phyloP scores from a whole-genome alignment of 306 rosid species.

The Oemleria cerasiformis region DNA sequence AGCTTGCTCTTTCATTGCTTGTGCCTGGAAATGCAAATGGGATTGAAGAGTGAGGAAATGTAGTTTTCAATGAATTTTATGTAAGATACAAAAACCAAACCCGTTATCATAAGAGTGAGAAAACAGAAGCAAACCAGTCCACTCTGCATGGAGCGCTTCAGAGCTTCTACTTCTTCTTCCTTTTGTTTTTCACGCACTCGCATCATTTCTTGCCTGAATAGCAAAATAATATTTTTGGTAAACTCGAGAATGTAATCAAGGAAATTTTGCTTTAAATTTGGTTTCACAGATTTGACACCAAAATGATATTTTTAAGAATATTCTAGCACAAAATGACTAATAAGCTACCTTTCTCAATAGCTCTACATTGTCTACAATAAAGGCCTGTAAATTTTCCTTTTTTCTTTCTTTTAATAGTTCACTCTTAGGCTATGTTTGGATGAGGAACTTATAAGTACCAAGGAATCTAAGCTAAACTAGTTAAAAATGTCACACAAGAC shows the following conservation, averaged over 20 bases:
- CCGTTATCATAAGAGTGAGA: constrained; percentile 8
- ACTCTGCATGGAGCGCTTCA: constrained; percentile 80
- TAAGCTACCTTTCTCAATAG: not conserved
- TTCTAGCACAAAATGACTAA: not conserved
- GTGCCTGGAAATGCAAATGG: constrained; percentile 63
- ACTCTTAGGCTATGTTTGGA: no score
- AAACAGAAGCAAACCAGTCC: constrained; percentile 72
- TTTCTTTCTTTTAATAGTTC: no score
- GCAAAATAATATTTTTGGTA: constrained; percentile 11
- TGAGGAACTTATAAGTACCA: no score
- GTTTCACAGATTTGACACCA: not conserved
- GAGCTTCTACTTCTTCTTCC: constrained; percentile 74
- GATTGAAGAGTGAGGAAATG: constrained; percentile 6
- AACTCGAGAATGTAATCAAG: not conserved
- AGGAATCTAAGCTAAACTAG: no score
- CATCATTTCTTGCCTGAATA: constrained; percentile 68
- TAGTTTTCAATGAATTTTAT: not conserved
- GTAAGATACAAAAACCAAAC: not conserved
- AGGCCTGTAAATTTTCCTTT: not conserved
- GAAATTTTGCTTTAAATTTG: not conserved
- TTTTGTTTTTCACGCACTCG: constrained; percentile 78
- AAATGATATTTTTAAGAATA: not conserved
- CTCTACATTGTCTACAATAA: not conserved
- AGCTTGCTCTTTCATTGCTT: constrained; percentile 99
- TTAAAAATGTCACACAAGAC: no score